phyloP scores from a whole-genome alignment of 2,329 filamentous ascomycete species.

The Beauveria bassiana region DNA sequence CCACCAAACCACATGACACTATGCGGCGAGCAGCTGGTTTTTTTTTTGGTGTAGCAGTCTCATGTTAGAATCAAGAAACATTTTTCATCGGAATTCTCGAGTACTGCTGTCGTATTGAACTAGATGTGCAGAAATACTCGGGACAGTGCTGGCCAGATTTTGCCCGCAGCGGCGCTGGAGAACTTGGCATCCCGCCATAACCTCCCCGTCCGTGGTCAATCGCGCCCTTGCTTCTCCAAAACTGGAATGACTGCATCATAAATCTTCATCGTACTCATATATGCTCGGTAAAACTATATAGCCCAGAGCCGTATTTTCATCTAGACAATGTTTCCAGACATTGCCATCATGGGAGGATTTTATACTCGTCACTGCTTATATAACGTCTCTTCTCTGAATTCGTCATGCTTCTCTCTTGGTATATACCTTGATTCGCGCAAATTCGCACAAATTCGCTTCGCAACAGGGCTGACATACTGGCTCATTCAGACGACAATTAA shows the following conservation, averaged over 20 bases:
- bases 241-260: neutral
- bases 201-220: no score
- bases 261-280: neutral
- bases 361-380: neutral
- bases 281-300: conserved; percentile 5
- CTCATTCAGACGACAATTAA: neutral
- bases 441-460: neutral
- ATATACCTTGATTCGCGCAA: neutral
- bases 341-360: neutral
- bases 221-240: neutral
- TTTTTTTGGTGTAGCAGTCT: no score
- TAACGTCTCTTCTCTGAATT: neutral
- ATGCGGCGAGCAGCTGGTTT: no score
- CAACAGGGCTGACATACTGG: neutral
- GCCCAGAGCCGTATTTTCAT: neutral
- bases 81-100: no score
- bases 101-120: no score
- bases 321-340: conserved; percentile 1
- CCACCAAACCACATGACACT: no score
- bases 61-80: no score
- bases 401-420: neutral
- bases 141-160: no score
- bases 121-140: no score
- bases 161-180: no score
- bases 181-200: no score